Percentiles rank a stretch among this genome's conserved stretches.
Evolutionary conservation across 2,329 filamentous ascomycete species (phyloP).

Genomic region (Sporothrix pseudoabietina): DNA sequence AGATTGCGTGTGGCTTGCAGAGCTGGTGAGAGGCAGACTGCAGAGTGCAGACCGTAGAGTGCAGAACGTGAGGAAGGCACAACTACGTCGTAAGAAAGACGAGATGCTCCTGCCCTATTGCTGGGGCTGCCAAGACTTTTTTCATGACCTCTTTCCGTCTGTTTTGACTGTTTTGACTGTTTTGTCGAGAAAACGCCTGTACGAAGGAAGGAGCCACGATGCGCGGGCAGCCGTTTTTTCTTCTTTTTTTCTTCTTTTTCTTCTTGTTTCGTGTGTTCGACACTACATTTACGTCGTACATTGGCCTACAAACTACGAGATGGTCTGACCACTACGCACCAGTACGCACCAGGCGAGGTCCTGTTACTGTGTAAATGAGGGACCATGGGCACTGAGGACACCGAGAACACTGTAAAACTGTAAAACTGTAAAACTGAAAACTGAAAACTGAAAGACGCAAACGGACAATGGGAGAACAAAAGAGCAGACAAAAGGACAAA

Average conservation of each 20-base stretch:
- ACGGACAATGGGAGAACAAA: neutral
- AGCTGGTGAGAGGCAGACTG: neutral
- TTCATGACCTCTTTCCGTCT: neutral
- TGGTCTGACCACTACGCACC: neutral
- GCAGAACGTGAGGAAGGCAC: neutral
- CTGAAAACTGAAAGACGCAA: neutral
- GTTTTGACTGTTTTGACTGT: neutral
- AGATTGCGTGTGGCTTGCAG: constrained; percentile 1
- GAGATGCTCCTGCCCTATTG: constrained; percentile 10
- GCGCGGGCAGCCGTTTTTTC: neutral
- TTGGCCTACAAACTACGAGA: neutral
- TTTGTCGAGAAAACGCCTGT: neutral
- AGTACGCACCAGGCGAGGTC: neutral
- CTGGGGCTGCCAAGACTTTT: neutral
- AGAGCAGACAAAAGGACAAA: neutral
- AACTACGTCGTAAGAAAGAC: neutral
- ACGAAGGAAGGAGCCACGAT: constrained; percentile 1
- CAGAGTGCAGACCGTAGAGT: neutral
- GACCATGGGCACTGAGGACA: neutral
- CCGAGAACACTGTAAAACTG: neutral
- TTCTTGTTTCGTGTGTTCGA: too few species aligned
- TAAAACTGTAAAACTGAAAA: neutral
- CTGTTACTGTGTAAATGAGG: neutral
- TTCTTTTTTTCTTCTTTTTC: too few species aligned
- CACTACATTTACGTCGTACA: neutral